Percentiles rank a stretch among this genome's conserved stretches.
Conservation (phyloP, 2,329 filamentous ascomycete species). For the Alternaria ethzedia region DNA sequence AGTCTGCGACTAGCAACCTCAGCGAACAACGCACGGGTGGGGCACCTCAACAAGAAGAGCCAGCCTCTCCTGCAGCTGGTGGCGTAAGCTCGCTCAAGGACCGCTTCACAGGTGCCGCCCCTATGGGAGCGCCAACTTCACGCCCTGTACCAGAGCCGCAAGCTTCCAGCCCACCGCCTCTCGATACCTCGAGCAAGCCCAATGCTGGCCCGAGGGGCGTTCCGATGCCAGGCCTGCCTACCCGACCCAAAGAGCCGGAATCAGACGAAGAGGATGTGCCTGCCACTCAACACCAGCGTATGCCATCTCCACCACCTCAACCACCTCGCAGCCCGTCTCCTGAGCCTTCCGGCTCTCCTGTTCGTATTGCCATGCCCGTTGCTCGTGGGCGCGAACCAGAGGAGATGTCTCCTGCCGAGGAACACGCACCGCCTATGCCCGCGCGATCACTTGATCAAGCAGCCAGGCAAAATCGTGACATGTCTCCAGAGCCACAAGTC, state of each 20-base stretch:
- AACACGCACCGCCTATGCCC: slow-evolving; percentile 65
- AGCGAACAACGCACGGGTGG: slow-evolving; percentile 70
- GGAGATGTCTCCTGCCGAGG: slow-evolving; percentile 59
- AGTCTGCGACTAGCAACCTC: slow-evolving; percentile 60
- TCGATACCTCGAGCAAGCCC: slow-evolving; percentile 72
- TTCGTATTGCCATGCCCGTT: slow-evolving; percentile 86
- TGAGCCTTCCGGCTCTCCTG: slow-evolving; percentile 71
- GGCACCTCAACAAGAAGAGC: slow-evolving; percentile 56
- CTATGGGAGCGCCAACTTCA: slow-evolving; percentile 57
- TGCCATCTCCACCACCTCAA: slow-evolving; percentile 51
- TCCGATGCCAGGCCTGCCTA: slow-evolving; percentile 77
- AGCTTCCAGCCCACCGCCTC: slow-evolving; percentile 64
- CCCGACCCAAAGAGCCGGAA: slow-evolving; percentile 58
- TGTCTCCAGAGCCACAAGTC: slow-evolving; percentile 68
- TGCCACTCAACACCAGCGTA: slow-evolving; percentile 58
- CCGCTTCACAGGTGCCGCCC: slow-evolving; percentile 78
- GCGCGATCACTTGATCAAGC: slow-evolving; percentile 67
- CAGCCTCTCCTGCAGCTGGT: slow-evolving; percentile 62
- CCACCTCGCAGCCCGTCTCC: slow-evolving; percentile 54
- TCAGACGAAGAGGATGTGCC: slow-evolving; percentile 56
- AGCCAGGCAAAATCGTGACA: slow-evolving; percentile 68
- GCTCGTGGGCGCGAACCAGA: slow-evolving; percentile 63
- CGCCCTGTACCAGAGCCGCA: slow-evolving; percentile 49
- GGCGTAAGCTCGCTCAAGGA: slow-evolving; percentile 79
- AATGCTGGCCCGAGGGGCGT: slow-evolving; percentile 68